Conservation (phyloP, 2,329 filamentous ascomycete genomes). For the Aureobasidium leucospermi region DNA sequence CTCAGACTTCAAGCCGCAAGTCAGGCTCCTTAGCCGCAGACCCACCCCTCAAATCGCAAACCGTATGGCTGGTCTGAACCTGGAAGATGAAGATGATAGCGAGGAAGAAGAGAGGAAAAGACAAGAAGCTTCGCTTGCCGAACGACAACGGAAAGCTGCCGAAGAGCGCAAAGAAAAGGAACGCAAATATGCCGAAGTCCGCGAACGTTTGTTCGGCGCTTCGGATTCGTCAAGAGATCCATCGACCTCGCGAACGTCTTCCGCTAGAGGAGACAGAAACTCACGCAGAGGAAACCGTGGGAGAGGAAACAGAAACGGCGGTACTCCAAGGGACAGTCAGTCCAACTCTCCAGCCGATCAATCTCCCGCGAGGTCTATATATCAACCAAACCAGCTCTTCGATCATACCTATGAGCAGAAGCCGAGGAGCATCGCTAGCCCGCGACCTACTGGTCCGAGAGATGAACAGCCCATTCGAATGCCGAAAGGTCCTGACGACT, state of each 20-base stretch:
- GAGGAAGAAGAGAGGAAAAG: slow-evolving; percentile 55
- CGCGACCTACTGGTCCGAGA: slow-evolving; percentile 45
- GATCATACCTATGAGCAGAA: slow-evolving; percentile 67
- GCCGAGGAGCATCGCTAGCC: slow-evolving; percentile 39
- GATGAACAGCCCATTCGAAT: slow-evolving; percentile 63
- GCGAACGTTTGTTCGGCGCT: slow-evolving; percentile 79
- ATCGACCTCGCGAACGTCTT: slow-evolving; percentile 22
- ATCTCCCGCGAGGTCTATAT: slow-evolving; percentile 29
- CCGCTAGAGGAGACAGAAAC: slow-evolving; percentile 17
- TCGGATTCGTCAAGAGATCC: slow-evolving; percentile 19
- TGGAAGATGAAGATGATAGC: slow-evolving; percentile 53
- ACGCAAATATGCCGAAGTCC: slow-evolving; percentile 78
- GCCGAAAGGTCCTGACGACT: slow-evolving; percentile 71
- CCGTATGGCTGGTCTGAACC: slow-evolving; percentile 38
- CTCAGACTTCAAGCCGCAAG: slow-evolving; percentile 68
- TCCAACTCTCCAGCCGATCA: slow-evolving; percentile 29
- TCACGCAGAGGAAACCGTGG: slow-evolving; percentile 24
- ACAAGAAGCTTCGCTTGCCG: slow-evolving; percentile 61
- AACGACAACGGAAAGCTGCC: slow-evolving; percentile 70
- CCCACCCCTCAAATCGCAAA: slow-evolving; percentile 55
- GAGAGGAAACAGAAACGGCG: slow-evolving; percentile 20
- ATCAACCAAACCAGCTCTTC: slow-evolving; percentile 53
- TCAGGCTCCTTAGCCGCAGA: slow-evolving; percentile 80
- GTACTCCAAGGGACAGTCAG: slow-evolving; percentile 30
- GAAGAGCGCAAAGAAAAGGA: slow-evolving; percentile 83